These are phyloP conservation scores for Saururus chinensis DNA, from an alignment of 164 flowering plant genomes.

Conservation along the genomic window DNA sequence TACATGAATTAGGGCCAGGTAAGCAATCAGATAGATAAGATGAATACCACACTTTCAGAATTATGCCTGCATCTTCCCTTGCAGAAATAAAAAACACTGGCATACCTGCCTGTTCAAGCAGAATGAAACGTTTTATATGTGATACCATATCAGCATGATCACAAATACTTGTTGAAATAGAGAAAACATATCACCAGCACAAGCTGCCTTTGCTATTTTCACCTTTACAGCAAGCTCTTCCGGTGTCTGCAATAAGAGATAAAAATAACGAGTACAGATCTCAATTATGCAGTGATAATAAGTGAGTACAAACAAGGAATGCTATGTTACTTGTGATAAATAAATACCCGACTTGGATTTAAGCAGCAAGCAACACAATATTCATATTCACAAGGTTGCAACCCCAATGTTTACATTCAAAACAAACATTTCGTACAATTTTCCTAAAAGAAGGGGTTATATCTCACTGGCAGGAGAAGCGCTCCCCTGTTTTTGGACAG, in stretches of 20 bases:
- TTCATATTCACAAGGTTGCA: conserved; percentile 81
- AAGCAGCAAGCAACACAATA: conserved; percentile 93
- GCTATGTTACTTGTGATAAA: background rate
- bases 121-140: background rate
- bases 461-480: conserved; percentile 94
- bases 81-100: conserved; percentile 80
- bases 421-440: background rate
- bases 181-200: conserved; percentile 46
- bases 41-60: conserved; percentile 87
- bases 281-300: background rate
- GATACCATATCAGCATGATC: background rate
- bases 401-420: conserved; percentile 20
- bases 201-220: conserved; percentile 70
- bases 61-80: conserved; percentile 94
- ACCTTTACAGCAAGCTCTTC: conserved; percentile 50
- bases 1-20: background rate
- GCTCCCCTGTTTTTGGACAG: conserved; percentile 61
- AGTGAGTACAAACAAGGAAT: too few relatives aligned
- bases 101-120: conserved; percentile 57
- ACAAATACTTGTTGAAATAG: background rate
- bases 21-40: background rate
- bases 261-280: background rate
- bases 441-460: background rate
- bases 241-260: conserved; percentile 36
- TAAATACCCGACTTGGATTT: conserved; percentile 50